A percentile compares a stretch with the other conserved stretches of the same genome.
These are phyloP conservation scores for Coemansia sp. DNA, from an alignment of 192 early-diverging fungal species.

Conservation along the genomic window DNA sequence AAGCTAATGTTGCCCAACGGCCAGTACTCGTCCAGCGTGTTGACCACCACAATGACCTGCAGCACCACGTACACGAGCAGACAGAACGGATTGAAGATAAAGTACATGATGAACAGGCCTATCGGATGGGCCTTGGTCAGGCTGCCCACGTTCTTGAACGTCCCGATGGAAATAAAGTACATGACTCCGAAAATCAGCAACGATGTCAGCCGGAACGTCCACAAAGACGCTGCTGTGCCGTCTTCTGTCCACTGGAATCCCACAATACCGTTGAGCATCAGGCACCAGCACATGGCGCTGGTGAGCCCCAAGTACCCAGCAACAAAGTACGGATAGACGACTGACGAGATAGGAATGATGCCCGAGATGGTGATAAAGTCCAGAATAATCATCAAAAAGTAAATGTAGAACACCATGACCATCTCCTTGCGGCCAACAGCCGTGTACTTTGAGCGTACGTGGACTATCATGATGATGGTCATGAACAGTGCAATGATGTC, in stretches of 20 bases:
- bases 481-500: constrained; percentile 90
- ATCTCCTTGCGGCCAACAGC: constrained; percentile 99
- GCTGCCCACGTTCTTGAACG: constrained; percentile 66
- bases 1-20: constrained; percentile 92
- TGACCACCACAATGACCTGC: constrained; percentile 92
- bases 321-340: constrained; percentile 78
- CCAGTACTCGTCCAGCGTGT: constrained; percentile 95
- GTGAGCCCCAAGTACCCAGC: constrained; percentile 78
- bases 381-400: constrained; percentile 77
- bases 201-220: constrained; percentile 87
- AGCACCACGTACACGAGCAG: constrained; percentile 83
- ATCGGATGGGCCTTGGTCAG: constrained; percentile 64
- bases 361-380: constrained; percentile 91
- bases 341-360: constrained; percentile 84
- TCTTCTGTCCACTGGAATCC: constrained; percentile 98
- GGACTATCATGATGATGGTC: constrained; percentile 98
- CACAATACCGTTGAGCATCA: constrained; percentile 93
- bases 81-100: constrained; percentile 80
- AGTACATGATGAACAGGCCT: constrained; percentile 81
- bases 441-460: constrained; percentile 97
- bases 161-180: constrained; percentile 78
- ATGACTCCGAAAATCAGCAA: constrained; percentile 76
- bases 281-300: constrained; percentile 86
- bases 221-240: constrained; percentile 89
- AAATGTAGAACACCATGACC: constrained; percentile 97